Percentiles rank a stretch among this genome's conserved stretches.
phyloP scores from a whole-genome alignment of 352 stramenopile genomes.

The Phytophthora kernoviae region DNA sequence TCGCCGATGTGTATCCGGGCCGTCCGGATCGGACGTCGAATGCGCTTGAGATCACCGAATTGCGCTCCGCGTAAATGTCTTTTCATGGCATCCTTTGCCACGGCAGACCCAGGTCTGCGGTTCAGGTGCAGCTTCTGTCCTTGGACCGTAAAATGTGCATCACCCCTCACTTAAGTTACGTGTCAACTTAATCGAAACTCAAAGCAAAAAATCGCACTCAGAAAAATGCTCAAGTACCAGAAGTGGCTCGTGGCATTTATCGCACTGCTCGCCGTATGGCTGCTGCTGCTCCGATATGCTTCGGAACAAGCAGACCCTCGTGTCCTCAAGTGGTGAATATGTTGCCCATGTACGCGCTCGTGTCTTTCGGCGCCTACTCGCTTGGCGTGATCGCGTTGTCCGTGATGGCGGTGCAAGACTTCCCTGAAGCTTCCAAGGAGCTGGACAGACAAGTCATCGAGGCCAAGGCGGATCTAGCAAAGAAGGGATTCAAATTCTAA shows the following conservation, averaged over 20 bases:
- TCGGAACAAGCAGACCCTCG: conserved; percentile 35
- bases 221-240: conserved; percentile 79
- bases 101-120: conserved; percentile 25
- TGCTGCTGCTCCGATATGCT: conserved; percentile 54
- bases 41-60: conserved; percentile 61
- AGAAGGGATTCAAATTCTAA: conserved; percentile 62
- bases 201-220: conserved; percentile 11
- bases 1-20: conserved; percentile 55
- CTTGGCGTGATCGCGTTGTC: conserved; percentile 66
- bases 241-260: conserved; percentile 65
- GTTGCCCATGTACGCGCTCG: conserved; percentile 72
- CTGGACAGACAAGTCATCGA: conserved; percentile 69
- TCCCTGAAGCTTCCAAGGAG: conserved; percentile 68
- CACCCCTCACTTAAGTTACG: too few species aligned
- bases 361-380: conserved; percentile 78
- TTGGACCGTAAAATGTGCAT: too few species aligned
- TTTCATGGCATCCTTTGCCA: conserved; percentile 66
- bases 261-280: conserved; percentile 55
- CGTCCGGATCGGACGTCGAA: conserved; percentile 62
- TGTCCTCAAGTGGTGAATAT: conserved; percentile 56
- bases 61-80: conserved; percentile 72
- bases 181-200: neutral
- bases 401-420: conserved; percentile 75
- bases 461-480: conserved; percentile 63
- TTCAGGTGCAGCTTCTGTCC: conserved; percentile 3